These are phyloP conservation scores for Diaporthe vexans DNA, from an alignment of 2,329 filamentous ascomycete genomes.

Conservation along the genomic window DNA sequence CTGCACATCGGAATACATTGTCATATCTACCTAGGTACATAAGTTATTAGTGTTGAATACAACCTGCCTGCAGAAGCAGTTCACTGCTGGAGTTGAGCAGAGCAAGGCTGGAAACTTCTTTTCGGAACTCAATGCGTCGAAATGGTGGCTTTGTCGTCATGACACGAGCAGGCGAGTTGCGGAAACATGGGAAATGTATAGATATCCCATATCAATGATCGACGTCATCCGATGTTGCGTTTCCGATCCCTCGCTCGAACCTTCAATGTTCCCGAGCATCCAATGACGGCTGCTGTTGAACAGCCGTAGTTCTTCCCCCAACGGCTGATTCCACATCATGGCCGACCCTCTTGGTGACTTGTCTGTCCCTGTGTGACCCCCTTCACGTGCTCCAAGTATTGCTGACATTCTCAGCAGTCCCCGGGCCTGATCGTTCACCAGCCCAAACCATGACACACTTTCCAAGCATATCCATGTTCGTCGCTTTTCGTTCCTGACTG, in stretches of 20 bases:
- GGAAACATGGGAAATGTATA: background rate
- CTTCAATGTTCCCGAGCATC: background rate
- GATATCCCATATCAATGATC: background rate
- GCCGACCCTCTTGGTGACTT: background rate
- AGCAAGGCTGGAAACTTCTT: background rate
- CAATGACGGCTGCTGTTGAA: background rate
- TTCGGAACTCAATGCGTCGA: too few species aligned
- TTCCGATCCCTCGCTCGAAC: background rate
- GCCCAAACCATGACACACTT: background rate
- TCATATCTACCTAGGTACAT: too few species aligned
- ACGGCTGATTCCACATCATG: background rate
- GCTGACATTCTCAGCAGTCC: background rate
- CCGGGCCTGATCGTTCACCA: background rate
- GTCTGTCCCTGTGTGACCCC: too few species aligned
- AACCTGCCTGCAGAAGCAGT: too few species aligned
- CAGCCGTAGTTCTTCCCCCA: too few species aligned
- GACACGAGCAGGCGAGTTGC: background rate
- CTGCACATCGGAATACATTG: too few species aligned
- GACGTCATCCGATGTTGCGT: background rate
- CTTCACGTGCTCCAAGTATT: background rate
- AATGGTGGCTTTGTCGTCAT: background rate
- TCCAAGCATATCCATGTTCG: slow-evolving; percentile 15
- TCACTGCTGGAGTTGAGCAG: background rate
- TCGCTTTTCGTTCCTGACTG: slow-evolving; percentile 6
- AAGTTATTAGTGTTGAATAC: too few species aligned